phyloP scores from a whole-genome alignment of 139 green algal species.

The Picochlorum sp. region DNA sequence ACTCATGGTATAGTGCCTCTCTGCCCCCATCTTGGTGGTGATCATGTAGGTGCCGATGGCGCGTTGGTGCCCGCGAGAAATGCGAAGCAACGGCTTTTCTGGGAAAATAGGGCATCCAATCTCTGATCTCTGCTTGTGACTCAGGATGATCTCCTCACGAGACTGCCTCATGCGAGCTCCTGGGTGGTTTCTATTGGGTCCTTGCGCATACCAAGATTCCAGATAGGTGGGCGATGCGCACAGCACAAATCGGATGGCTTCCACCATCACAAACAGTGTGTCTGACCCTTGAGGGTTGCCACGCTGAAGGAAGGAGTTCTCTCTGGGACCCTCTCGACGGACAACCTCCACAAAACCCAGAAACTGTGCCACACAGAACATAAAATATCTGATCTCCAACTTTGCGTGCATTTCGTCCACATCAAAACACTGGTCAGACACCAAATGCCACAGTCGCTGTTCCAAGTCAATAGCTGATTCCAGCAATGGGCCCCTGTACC shows the following conservation, averaged over 20 bases:
- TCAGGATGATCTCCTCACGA: slow-evolving; percentile 11
- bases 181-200: slow-evolving; percentile 11
- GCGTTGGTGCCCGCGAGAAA: slow-evolving; percentile 42
- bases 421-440: slow-evolving; percentile 29
- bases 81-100: slow-evolving; percentile 19
- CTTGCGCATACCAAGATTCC: slow-evolving; percentile 30
- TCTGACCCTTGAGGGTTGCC: slow-evolving; percentile 28
- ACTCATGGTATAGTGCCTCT: slow-evolving; percentile 49
- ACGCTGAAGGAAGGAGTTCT: slow-evolving; percentile 43
- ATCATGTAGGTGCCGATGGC: slow-evolving; percentile 59
- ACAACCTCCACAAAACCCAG: slow-evolving; percentile 63
- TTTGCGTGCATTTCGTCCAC: background rate
- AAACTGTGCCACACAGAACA: slow-evolving; percentile 55
- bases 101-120: slow-evolving; percentile 2
- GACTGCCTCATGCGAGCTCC: slow-evolving; percentile 9
- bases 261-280: slow-evolving; percentile 52
- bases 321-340: slow-evolving; percentile 50
- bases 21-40: slow-evolving; percentile 38
- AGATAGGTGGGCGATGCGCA: slow-evolving; percentile 32
- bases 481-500: slow-evolving; percentile 54
- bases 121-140: background rate
- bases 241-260: slow-evolving; percentile 56
- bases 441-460: slow-evolving; percentile 52
- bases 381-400: slow-evolving; percentile 46
- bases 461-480: slow-evolving; percentile 60